Base-by-base conservation (phyloP, 1,284 basidiomycete genomes). In the Vanrija pseudolonga region DNA sequence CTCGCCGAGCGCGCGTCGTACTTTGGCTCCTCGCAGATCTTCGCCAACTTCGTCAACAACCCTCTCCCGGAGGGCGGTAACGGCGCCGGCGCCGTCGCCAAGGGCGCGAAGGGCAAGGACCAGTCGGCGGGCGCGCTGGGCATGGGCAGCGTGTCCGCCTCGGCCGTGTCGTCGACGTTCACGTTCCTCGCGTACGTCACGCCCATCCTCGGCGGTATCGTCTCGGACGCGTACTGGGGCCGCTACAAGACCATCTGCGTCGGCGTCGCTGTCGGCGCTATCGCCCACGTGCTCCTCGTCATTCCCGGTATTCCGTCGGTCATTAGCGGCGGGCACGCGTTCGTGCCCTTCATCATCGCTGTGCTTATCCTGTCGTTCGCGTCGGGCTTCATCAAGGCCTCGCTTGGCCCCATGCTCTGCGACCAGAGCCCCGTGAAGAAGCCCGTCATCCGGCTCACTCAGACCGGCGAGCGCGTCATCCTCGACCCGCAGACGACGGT, bases 191-290 rank as follows among this genome's bases (percentile, higher is more conserved):
- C 67, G 11, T 73, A 71, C 59, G 53, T 65, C 23, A 51, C 45
- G 3, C 53, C 53, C 5, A 70, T 74, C 51, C 57, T 64, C 17
- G 72, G 73, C 47, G 72, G 68, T 51, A 88, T 85, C 66, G 77
- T 90, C 42, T 85, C 88, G n/a, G 56, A 74, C 58, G 63, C 60
- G 50, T 80, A 83, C 49, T 84, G 81, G 80, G 88, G 87, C 40
- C 83, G 87, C 19, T 89, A 82, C 80, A 87, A 87, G 72, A 87
- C 87, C 2, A 81, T 88, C 60, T 81, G 80, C 59, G 72, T 82
- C 53, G 76, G 76, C 37, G 67, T 61, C 5, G 57, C 55, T 24
- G 52, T 76, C 44, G 74, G 74, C 41, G 61, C 56, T 24, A 26
- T 74, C 43, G 65, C 73, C 18, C 72, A 76, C 61, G 49, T 75